Evolutionary conservation across 345 rosid genomes (phyloP).

Genomic region (Eucalyptus sp.): DNA sequence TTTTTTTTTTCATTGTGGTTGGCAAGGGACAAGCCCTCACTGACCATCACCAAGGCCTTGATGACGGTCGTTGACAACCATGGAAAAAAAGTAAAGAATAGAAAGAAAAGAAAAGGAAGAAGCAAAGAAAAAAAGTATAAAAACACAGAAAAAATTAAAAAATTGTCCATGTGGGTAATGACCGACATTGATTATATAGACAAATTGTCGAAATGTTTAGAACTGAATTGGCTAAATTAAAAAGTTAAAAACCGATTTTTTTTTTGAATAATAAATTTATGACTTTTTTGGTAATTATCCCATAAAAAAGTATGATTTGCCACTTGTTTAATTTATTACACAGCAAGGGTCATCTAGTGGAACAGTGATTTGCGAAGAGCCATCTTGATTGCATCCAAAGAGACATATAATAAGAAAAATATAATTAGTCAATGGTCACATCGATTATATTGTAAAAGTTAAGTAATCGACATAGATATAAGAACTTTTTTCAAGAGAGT

Average conservation of each 20-base stretch:
- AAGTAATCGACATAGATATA: not conserved
- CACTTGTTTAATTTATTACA: not conserved
- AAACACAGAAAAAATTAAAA: not conserved
- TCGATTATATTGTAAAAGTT: not conserved
- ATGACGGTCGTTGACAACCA: no score
- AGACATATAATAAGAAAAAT: not conserved
- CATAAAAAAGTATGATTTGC: not conserved
- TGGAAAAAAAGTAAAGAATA: not conserved
- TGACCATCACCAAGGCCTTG: not conserved
- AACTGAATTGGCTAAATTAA: not conserved
- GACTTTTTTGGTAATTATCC: not conserved
- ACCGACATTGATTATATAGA: not conserved
- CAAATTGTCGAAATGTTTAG: not conserved
- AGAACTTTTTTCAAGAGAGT: not conserved
- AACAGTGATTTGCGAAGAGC: not conserved
- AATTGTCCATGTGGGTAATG: not conserved
- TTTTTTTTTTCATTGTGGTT: not conserved
- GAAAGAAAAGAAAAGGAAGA: not conserved
- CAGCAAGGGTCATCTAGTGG: not conserved
- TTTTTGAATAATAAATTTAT: not conserved
- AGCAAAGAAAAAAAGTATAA: not conserved
- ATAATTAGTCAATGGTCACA: not conserved
- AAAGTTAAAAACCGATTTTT: accelerated
- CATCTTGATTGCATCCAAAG: not conserved
- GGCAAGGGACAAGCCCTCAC: not conserved